A percentile compares a stretch with the other conserved stretches of the same genome.
phyloP scores from a whole-genome alignment of 371 early-diverging fungal genomes.

The Rhizomucor pusillus region DNA sequence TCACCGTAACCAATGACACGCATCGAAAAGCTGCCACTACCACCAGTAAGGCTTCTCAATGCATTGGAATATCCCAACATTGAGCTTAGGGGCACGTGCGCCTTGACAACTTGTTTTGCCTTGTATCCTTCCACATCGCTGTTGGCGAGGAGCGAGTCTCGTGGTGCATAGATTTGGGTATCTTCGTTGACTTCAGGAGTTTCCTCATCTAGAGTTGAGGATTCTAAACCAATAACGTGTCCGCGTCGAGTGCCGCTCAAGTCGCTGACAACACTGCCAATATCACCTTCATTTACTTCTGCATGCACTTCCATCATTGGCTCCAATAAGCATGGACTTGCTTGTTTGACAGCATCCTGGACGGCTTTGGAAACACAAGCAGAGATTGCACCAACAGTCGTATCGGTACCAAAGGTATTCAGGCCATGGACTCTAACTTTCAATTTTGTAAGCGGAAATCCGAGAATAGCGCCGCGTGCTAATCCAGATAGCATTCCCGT shows the following conservation, averaged over 20 bases:
- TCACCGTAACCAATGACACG: constrained; percentile 79
- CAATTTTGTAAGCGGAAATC: constrained; percentile 76
- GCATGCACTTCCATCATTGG: constrained; percentile 86
- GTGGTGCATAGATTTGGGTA: constrained; percentile 52
- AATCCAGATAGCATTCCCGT: constrained; percentile 75
- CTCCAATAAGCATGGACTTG: constrained; percentile 70
- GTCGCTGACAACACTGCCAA: constrained; percentile 83
- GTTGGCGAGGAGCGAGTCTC: constrained; percentile 38
- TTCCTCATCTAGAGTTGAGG: constrained; percentile 19
- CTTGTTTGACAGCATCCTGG: constrained; percentile 54
- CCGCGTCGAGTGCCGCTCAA: constrained; percentile 79
- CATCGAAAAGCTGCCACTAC: constrained; percentile 83
- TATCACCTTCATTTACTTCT: constrained; percentile 65
- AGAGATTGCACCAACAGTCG: constrained; percentile 66
- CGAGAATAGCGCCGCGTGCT: constrained; percentile 77
- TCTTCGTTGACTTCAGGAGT: constrained; percentile 18
- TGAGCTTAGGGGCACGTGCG: constrained; percentile 78
- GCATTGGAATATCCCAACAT: constrained; percentile 89
- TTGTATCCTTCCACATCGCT: constrained; percentile 33
- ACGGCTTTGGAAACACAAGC: constrained; percentile 65
- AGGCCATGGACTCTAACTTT: constrained; percentile 54
- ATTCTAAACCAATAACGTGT: constrained; percentile 54
- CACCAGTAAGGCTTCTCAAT: constrained; percentile 85
- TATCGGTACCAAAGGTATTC: constrained; percentile 61
- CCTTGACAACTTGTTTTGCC: constrained; percentile 55